Evolutionary conservation across 768 basidiomycete genomes (phyloP), one percentile per base, ranked within the genome.

Genomic region (Boletus rufocinnamomeus): DNA sequence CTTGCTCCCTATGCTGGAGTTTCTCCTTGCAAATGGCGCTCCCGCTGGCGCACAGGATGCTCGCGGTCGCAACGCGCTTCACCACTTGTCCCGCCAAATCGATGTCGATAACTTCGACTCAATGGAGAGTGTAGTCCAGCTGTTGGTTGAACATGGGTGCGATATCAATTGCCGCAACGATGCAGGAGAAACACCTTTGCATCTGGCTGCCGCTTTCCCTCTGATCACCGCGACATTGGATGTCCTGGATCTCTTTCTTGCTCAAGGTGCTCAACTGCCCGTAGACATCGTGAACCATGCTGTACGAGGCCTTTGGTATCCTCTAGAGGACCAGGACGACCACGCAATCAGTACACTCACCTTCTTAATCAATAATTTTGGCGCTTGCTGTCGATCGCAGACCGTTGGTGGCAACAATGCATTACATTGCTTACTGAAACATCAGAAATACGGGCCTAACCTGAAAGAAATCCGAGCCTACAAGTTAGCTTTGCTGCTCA

Each of bases 101-200:
- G 0, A 0, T 17, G 0, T 4, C 1, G 6, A 17, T 23, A 11
- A 23, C 21, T 1, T 2, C n/a, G 32, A 17, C 32, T 10, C 32
- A 2, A 4, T 23, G 19, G 28, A 47, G 48, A 21, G 8, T 34
- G n/a, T 21, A 8, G 6, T 32, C 14, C 19, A 7, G 32, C 19
- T 47, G 11, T 27, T 47, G 3, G 5, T 47, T 11, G 17, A 28
- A 5, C 27, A 28, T 3, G 46, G 48, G 32, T 34, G 32, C 48
- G 32, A 50, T 11, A 50, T 50, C 28, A 34, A 32, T 21, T 32
- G 16, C 21, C 48, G 21, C 32, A 34, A 34, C 11, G 32, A 23
- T 21, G 21, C 8, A 8, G 21, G 32, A 9, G 48, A 34, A 32
- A 34, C 21, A 49, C 48, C 32, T 2, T 34, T 34, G 32, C 30